These are phyloP conservation scores for Alternaria alternata DNA, from an alignment of 2,329 filamentous ascomycete species.

Conservation along the genomic window DNA sequence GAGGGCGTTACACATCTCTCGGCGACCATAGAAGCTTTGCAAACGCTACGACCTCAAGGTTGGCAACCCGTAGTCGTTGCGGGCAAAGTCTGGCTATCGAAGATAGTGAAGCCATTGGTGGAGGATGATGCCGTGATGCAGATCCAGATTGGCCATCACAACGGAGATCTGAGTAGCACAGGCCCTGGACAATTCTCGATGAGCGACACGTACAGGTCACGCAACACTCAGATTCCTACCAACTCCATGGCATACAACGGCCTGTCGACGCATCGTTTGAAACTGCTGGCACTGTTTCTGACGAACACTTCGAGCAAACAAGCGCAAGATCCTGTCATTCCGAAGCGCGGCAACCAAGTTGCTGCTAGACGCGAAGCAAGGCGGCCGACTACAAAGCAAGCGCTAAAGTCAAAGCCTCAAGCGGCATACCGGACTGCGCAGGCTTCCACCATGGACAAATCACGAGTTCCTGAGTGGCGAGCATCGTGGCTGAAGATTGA, in stretches of 20 bases:
- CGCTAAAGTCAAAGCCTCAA: not conserved
- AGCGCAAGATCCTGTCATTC: not conserved
- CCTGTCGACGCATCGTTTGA: not conserved
- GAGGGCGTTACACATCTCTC: constrained; percentile 1
- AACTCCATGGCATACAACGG: not conserved
- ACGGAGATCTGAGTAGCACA: not conserved
- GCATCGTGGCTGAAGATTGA: not conserved
- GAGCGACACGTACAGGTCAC: not conserved
- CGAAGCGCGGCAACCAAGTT: not conserved
- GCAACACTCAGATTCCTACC: no score
- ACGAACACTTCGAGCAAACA: not conserved
- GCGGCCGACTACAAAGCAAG: not conserved
- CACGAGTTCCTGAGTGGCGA: not conserved
- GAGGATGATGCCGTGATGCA: constrained; percentile 11
- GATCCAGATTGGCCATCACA: not conserved
- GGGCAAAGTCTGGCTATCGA: constrained; percentile 11
- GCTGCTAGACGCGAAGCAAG: not conserved
- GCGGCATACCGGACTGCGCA: not conserved
- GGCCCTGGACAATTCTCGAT: not conserved
- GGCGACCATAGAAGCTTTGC: constrained; percentile 9
- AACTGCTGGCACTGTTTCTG: not conserved
- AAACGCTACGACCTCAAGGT: constrained; percentile 2
- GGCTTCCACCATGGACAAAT: no score
- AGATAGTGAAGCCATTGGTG: constrained; percentile 11
- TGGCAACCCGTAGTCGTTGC: not conserved